Conservation (phyloP, 352 stramenopile genomes). For the Phytophthora rubi region DNA sequence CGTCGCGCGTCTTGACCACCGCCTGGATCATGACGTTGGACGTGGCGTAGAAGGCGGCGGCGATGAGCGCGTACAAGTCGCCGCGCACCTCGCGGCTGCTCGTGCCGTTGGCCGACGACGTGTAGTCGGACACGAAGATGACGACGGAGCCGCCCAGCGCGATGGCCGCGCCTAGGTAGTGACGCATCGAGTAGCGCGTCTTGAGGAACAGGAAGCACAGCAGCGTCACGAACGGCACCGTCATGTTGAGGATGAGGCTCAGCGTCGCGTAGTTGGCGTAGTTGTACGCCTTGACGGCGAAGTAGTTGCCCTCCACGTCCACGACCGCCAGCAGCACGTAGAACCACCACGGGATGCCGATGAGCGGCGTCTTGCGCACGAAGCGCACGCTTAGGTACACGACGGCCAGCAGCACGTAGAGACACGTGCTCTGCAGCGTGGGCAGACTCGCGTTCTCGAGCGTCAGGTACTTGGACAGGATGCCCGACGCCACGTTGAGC, state of each 20-base stretch:
- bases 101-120: conserved; percentile 45
- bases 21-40: conserved; percentile 81
- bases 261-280: conserved; percentile 76
- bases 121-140: conserved; percentile 69
- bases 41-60: conserved; percentile 64
- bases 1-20: conserved; percentile 63
- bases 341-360: conserved; percentile 60
- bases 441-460: conserved; percentile 55
- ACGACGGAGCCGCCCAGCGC: conserved; percentile 54
- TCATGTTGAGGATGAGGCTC: conserved; percentile 72
- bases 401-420: conserved; percentile 59
- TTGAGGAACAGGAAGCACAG: conserved; percentile 76
- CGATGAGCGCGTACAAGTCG: conserved; percentile 68
- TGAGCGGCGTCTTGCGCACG: conserved; percentile 40
- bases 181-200: conserved; percentile 59
- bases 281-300: conserved; percentile 73
- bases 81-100: conserved; percentile 53
- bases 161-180: conserved; percentile 58
- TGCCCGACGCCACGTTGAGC: conserved; percentile 58
- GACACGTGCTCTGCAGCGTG: conserved; percentile 65
- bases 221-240: conserved; percentile 70
- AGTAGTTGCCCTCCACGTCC: conserved; percentile 80
- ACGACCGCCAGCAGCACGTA: conserved; percentile 64
- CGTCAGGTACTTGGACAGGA: conserved; percentile 70
- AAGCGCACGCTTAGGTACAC: conserved; percentile 56